These are phyloP conservation scores for Gracilaria caudata DNA, from an alignment of 23 red algal genomes.

Conservation along the genomic window DNA sequence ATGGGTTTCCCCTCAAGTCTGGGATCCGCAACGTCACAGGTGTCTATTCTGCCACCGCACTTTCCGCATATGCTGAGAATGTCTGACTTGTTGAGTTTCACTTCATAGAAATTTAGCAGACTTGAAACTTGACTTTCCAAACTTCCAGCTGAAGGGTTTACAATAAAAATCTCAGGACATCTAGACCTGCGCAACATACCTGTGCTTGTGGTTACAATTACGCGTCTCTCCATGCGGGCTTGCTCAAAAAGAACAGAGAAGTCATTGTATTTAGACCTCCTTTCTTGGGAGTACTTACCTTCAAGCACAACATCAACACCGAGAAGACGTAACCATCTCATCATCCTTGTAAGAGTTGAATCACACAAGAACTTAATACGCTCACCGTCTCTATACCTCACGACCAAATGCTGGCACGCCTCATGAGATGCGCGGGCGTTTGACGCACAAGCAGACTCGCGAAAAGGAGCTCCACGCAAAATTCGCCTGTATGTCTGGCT, in stretches of 20 bases:
- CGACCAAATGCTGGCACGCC: slow-evolving; percentile 16
- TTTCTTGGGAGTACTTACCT: slow-evolving; percentile 15
- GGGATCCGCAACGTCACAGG: neutral
- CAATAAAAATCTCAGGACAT: slow-evolving; percentile 47
- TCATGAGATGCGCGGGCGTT: neutral
- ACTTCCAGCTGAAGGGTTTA: slow-evolving; percentile 22
- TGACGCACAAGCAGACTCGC: neutral
- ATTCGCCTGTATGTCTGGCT: slow-evolving; percentile 23
- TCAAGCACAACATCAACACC: slow-evolving; percentile 34
- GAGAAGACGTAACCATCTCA: slow-evolving; percentile 37
- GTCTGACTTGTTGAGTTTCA: slow-evolving; percentile 31
- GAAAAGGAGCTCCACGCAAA: slow-evolving; percentile 24
- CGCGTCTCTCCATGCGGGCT: slow-evolving; percentile 16
- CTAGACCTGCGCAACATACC: slow-evolving; percentile 1
- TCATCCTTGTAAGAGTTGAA: slow-evolving; percentile 20
- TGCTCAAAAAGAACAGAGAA: slow-evolving; percentile 28
- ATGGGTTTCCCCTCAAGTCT: slow-evolving; percentile 31
- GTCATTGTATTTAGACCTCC: slow-evolving; percentile 35
- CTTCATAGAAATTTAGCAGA: slow-evolving; percentile 40
- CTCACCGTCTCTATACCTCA: neutral
- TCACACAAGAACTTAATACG: slow-evolving; percentile 39
- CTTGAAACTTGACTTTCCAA: slow-evolving; percentile 27
- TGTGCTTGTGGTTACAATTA: slow-evolving; percentile 46
- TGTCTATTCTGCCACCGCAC: slow-evolving; percentile 46
- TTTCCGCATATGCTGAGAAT: slow-evolving; percentile 43